A percentile compares a stretch with the other conserved stretches of the same genome.
phyloP scores from a whole-genome alignment of 1,139 yeast species.

The Protomyces pachydermus region DNA sequence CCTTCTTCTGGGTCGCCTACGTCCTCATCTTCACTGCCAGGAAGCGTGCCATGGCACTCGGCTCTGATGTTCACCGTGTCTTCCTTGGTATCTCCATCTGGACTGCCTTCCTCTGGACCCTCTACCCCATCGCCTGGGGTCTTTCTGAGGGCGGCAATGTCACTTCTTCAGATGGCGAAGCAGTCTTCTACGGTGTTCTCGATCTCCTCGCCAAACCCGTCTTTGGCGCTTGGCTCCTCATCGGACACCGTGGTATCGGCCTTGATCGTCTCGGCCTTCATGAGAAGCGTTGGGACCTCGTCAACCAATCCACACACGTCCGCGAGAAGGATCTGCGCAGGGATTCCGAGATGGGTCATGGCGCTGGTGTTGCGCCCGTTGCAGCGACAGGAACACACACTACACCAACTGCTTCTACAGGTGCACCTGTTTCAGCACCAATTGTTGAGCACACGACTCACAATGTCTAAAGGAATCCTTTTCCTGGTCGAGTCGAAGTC shows the following conservation, averaged over 20 bases:
- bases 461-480: too few relatives aligned
- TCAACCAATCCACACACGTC: not conserved
- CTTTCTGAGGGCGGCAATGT: constrained; percentile 57
- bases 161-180: constrained; percentile 56
- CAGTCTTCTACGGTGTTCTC: constrained; percentile 55
- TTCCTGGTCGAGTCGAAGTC: too few relatives aligned
- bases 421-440: not conserved
- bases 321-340: not conserved
- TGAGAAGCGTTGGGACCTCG: constrained; percentile 14
- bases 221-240: constrained; percentile 27
- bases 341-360: not conserved
- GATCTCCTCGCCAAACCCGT: constrained; percentile 40
- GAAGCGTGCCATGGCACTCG: constrained; percentile 30
- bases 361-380: not conserved
- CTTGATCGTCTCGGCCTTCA: constrained; percentile 20
- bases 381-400: not conserved
- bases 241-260: constrained; percentile 20
- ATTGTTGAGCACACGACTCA: not conserved
- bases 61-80: constrained; percentile 30
- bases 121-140: constrained; percentile 56
- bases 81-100: constrained; percentile 37
- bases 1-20: constrained; percentile 33
- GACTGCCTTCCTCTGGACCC: constrained; percentile 45
- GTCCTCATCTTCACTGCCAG: constrained; percentile 30
- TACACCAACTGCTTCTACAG: not conserved